phyloP scores from a whole-genome alignment of 1,284 basidiomycete genomes.

The Stygiomarasmius scandens region DNA sequence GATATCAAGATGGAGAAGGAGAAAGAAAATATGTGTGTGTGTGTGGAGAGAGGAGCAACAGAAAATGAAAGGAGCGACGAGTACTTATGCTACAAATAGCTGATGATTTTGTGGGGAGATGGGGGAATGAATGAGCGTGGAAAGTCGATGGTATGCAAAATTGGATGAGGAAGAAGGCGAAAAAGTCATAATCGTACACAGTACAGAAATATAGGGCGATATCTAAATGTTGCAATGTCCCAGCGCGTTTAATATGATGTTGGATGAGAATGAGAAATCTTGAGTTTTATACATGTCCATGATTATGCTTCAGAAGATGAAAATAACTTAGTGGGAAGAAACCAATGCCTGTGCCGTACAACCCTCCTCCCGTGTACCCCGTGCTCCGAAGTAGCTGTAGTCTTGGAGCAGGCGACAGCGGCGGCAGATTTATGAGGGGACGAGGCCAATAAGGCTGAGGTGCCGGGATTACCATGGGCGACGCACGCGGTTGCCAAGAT shows the following conservation, averaged over 20 bases:
- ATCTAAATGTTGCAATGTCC: too few species aligned
- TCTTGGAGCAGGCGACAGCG: neutral
- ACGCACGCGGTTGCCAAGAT: neutral
- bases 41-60: neutral
- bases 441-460: neutral
- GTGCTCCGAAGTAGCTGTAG: neutral
- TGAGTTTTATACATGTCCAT: neutral
- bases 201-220: too few species aligned
- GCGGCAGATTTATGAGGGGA: neutral
- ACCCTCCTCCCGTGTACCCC: neutral
- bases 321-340: conserved; percentile 15
- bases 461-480: neutral
- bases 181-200: neutral
- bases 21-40: too few species aligned
- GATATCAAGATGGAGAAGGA: too few species aligned
- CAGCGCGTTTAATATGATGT: too few species aligned
- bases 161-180: neutral
- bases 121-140: neutral
- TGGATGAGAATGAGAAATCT: too few species aligned
- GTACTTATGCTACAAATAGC: neutral
- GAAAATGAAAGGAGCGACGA: neutral
- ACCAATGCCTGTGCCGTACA: conserved; percentile 7
- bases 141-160: neutral
- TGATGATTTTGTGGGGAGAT: neutral
- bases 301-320: conserved; percentile 7